A percentile compares a stretch with the other conserved stretches of the same genome.
Evolutionary conservation across 1,139 yeast genomes (phyloP).

Genomic region (Zygosaccharomyces pseudobailii): DNA sequence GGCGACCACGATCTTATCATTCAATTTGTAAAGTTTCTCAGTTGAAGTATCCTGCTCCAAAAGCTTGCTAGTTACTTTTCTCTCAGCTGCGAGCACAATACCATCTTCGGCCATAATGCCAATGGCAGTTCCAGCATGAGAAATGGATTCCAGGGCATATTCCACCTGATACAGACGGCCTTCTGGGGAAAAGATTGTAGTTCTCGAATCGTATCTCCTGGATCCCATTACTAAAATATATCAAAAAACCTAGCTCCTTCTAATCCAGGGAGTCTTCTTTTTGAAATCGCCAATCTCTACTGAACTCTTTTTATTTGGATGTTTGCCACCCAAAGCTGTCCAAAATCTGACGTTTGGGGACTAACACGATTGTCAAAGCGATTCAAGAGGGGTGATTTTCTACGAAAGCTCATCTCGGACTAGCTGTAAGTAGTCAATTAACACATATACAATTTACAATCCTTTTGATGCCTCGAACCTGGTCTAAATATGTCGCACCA

Average conservation of each 20-base stretch:
- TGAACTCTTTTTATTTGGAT: background rate
- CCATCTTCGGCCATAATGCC: constrained; percentile 92
- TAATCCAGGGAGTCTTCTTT: background rate
- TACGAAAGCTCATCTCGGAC: constrained; percentile 4
- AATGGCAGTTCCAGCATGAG: constrained; percentile 96
- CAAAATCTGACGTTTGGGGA: constrained; percentile 1
- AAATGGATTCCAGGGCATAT: constrained; percentile 95
- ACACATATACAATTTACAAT: background rate
- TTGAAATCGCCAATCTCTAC: background rate
- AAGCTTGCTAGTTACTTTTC: constrained; percentile 86
- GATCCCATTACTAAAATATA: constrained; percentile 43
- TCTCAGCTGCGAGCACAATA: constrained; percentile 92
- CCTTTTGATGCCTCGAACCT: constrained; percentile 28
- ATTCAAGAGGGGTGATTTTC: background rate
- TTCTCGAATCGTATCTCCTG: constrained; percentile 92
- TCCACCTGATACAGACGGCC: constrained; percentile 96
- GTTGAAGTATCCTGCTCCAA: constrained; percentile 92
- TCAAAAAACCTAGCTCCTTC: background rate
- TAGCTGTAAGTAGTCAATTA: background rate
- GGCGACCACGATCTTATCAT: constrained; percentile 82
- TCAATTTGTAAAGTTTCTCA: constrained; percentile 83
- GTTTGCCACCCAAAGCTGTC: constrained; percentile 12
- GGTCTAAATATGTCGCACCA: constrained; percentile 65
- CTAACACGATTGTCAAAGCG: background rate
- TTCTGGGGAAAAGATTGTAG: constrained; percentile 97